These are phyloP conservation scores for Solanum rostratum DNA, from an alignment of 257 asterid species.

Conservation along the genomic window DNA sequence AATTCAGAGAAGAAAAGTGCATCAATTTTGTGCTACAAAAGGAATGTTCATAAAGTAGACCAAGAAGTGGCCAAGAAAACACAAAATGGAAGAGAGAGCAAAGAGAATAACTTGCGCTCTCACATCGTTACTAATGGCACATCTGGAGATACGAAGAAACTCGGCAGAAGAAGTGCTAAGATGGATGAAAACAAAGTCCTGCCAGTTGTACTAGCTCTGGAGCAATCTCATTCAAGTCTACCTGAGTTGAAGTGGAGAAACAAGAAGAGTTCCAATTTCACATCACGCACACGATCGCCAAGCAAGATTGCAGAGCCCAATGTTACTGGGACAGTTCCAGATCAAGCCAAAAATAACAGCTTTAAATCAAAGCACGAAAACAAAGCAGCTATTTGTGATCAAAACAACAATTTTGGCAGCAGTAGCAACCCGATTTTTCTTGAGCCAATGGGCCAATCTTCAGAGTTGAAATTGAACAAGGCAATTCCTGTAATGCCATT, in stretches of 20 bases:
- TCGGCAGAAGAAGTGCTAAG: background rate
- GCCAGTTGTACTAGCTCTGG: constrained; percentile 62
- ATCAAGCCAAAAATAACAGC: background rate
- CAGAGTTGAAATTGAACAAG: background rate
- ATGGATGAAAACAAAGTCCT: constrained; percentile 13
- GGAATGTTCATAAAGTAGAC: background rate
- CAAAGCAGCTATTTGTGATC: background rate
- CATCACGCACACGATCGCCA: background rate
- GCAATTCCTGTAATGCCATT: background rate
- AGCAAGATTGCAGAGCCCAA: background rate
- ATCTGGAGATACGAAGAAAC: background rate
- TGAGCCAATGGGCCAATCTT: background rate
- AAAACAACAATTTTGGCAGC: background rate
- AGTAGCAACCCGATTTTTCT: background rate
- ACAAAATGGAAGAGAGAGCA: background rate
- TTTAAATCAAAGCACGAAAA: background rate
- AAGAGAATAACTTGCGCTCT: background rate
- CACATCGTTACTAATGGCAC: background rate
- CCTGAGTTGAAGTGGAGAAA: constrained; percentile 30
- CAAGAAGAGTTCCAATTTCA: constrained; percentile 21
- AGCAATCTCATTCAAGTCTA: constrained; percentile 29
- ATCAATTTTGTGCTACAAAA: background rate
- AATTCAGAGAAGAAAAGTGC: background rate
- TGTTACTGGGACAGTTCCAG: background rate
- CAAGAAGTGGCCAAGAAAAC: background rate